Evolutionary conservation across 2,329 filamentous ascomycete species (phyloP), one percentile per base, ranked within the genome.

Genomic region (Talaromyces amestolkiae): DNA sequence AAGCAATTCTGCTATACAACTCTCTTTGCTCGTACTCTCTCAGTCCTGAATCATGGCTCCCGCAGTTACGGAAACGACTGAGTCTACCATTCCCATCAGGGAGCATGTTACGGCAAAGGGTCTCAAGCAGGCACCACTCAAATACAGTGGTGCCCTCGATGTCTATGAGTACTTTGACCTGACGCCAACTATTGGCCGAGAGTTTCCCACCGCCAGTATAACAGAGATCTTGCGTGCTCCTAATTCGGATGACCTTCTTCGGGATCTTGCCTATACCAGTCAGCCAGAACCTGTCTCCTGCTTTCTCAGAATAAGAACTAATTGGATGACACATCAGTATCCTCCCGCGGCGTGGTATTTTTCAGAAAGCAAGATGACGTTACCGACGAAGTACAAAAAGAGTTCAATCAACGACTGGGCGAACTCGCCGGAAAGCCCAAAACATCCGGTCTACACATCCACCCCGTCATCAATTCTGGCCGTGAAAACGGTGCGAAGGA

Each of bases 151-250:
- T 17, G 70, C 71, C 0, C 73, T 85, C 0, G 77, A 84, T 19
- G 66, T 75, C 11, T 83, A 79, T 65, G 74, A 81, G 15, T 79
- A 73, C 9, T 81, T 83, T 61, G 83, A 85, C 63, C 74, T 83
- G 2, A 86, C 83, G 2, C 82, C 83, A 8, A 75, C 80, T 19
- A 84, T 85, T 67, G 83, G 83, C 15, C 76, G 76, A 22, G 83
- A 85, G 69, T 85, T 51, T 17, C 51, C 51, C 27, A 73, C 73
- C 15, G 76, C 78, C 2, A 80, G 77, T 61, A 70, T 83, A 43
- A 74, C 72, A 58, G 87, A 91, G 39, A 83, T 85, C 66, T 69
- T 79, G 27, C 68, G 67, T 0, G 76, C 75, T 22, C 72, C 74
- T 0, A 76, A 77, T 58, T 74, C 75, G 1, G 76, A 78, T 62